A percentile compares a stretch with the other conserved stretches of the same genome.
Conservation (phyloP, 371 early-diverging fungal genomes). For the Rhizopus delemar region DNA sequence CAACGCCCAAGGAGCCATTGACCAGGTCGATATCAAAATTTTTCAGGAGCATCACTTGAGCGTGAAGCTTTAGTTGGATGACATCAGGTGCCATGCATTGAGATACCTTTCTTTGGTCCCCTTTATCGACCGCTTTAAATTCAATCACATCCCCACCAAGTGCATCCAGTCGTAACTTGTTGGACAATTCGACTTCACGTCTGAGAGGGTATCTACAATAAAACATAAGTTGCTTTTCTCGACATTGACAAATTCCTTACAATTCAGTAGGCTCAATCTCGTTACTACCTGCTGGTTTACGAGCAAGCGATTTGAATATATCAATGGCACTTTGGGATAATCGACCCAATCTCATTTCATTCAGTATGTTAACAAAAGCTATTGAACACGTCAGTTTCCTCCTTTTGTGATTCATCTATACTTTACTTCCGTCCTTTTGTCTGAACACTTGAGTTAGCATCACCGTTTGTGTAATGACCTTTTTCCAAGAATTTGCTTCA, state of each 20-base stretch:
- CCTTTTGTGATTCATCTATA: too few species aligned
- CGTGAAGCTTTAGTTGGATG: constrained; percentile 71
- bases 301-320: constrained; percentile 57
- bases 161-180: constrained; percentile 54
- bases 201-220: constrained; percentile 60
- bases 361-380: constrained; percentile 68
- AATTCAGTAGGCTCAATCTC: constrained; percentile 80
- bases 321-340: constrained; percentile 56
- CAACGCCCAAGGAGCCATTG: constrained; percentile 56
- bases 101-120: constrained; percentile 48
- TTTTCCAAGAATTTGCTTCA: constrained; percentile 69
- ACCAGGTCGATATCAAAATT: constrained; percentile 59
- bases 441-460: constrained; percentile 64
- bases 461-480: constrained; percentile 53
- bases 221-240: not conserved
- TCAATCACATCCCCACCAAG: constrained; percentile 49
- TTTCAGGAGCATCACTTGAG: constrained; percentile 90
- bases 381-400: not conserved
- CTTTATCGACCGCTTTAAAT: constrained; percentile 47
- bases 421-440: constrained; percentile 57
- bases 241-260: constrained; percentile 47
- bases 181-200: constrained; percentile 75
- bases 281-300: constrained; percentile 54
- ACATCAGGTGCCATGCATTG: constrained; percentile 57
- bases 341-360: constrained; percentile 68